A percentile compares a stretch with the other conserved stretches of the same genome.
These are phyloP conservation scores for Pseudogymnoascus pannorum DNA, from an alignment of 2,329 filamentous ascomycete species.

Conservation along the genomic window DNA sequence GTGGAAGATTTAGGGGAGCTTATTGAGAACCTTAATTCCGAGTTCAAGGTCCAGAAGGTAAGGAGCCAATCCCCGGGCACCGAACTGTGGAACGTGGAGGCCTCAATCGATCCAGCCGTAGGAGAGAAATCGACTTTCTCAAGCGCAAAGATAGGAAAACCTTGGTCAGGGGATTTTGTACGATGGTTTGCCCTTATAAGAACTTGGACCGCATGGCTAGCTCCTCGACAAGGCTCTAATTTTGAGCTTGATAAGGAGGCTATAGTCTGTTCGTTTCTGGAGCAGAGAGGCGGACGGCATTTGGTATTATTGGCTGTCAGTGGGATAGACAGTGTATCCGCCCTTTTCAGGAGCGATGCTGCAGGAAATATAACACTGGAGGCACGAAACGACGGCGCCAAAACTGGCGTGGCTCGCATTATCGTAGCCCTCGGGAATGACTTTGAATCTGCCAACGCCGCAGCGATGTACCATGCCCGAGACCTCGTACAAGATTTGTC, in stretches of 20 bases:
- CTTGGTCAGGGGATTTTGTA: slow-evolving; percentile 28
- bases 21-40: slow-evolving; percentile 49
- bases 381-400: slow-evolving; percentile 61
- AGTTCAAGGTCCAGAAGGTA: slow-evolving; percentile 46
- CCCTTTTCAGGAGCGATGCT: slow-evolving; percentile 57
- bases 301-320: slow-evolving; percentile 74
- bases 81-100: slow-evolving; percentile 61
- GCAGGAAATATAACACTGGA: slow-evolving; percentile 62
- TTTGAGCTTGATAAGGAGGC: slow-evolving; percentile 71
- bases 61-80: slow-evolving; percentile 62
- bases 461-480: slow-evolving; percentile 83
- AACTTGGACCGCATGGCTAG: slow-evolving; percentile 76
- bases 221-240: slow-evolving; percentile 68
- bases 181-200: slow-evolving; percentile 75
- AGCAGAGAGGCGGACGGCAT: slow-evolving; percentile 56
- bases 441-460: slow-evolving; percentile 69
- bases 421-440: slow-evolving; percentile 64
- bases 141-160: slow-evolving; percentile 26
- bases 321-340: slow-evolving; percentile 62
- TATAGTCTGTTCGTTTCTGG: slow-evolving; percentile 70
- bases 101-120: slow-evolving; percentile 46
- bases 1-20: slow-evolving; percentile 35
- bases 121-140: slow-evolving; percentile 51
- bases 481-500: slow-evolving; percentile 48
- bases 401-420: slow-evolving; percentile 50